Evolutionary conservation across 2,329 filamentous ascomycete genomes (phyloP).

Genomic region (Venturia asperata): DNA sequence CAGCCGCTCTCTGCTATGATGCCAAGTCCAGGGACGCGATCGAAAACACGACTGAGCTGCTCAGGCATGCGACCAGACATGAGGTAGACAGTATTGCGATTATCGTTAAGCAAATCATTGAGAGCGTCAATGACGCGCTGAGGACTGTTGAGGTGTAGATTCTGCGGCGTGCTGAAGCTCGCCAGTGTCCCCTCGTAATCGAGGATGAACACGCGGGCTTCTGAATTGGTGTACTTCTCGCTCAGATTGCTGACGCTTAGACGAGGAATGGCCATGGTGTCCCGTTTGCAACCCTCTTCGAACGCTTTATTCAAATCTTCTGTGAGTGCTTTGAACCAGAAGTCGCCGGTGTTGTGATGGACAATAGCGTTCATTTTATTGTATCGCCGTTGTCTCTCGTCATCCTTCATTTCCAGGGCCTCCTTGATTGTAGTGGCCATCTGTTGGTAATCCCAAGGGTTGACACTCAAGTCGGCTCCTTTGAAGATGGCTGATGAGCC

Average conservation of each 20-base stretch:
- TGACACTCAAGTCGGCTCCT: constrained; percentile 74
- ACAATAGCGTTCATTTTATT: constrained; percentile 65
- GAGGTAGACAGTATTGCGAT: constrained; percentile 79
- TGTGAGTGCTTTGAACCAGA: constrained; percentile 76
- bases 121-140: constrained; percentile 77
- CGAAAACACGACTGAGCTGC: constrained; percentile 81
- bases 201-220: constrained; percentile 73
- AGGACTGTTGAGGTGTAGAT: constrained; percentile 79
- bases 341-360: constrained; percentile 71
- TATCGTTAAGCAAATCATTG: constrained; percentile 72
- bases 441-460: constrained; percentile 90
- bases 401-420: constrained; percentile 70
- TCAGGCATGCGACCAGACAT: constrained; percentile 87
- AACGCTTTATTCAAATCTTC: constrained; percentile 66
- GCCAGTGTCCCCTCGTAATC: constrained; percentile 93
- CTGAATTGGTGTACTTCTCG: constrained; percentile 57
- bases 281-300: constrained; percentile 75
- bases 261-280: constrained; percentile 79
- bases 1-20: constrained; percentile 93
- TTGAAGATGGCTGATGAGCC: constrained; percentile 82
- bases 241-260: constrained; percentile 62
- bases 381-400: constrained; percentile 71
- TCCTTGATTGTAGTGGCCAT: constrained; percentile 79
- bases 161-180: constrained; percentile 70
- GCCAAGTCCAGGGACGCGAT: constrained; percentile 72